These are phyloP conservation scores for Cyclotella atomus DNA, from an alignment of 108 stramenopile genomes.

Conservation along the genomic window DNA sequence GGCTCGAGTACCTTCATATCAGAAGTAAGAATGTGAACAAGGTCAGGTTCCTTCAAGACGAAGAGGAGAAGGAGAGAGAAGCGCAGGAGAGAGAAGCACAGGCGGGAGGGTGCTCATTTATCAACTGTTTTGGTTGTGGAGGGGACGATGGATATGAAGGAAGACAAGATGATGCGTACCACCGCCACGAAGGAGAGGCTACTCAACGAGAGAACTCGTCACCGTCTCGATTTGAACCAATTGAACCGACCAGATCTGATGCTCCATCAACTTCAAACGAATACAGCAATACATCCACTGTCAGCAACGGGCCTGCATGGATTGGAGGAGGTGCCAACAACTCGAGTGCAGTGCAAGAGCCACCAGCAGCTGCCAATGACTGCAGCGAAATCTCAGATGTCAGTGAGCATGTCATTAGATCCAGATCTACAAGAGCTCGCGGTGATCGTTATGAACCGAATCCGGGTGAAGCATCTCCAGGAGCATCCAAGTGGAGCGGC, in stretches of 20 bases:
- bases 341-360: not conserved
- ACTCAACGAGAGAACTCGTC: not conserved
- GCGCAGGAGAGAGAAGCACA: not conserved
- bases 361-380: not conserved
- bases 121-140: slow-evolving; percentile 20
- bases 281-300: not conserved
- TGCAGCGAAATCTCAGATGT: slow-evolving; percentile 14
- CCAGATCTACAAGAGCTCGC: not conserved
- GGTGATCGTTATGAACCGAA: not conserved
- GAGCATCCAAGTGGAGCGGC: not conserved
- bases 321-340: slow-evolving; percentile 3
- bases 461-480: not conserved
- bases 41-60: not conserved
- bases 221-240: not conserved
- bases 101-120: slow-evolving; percentile 1
- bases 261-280: not conserved
- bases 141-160: slow-evolving; percentile 7
- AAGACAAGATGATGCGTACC: not conserved
- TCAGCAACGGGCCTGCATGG: slow-evolving; percentile 11
- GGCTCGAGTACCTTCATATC: slow-evolving; percentile 22
- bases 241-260: not conserved
- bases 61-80: not conserved
- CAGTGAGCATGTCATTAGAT: slow-evolving; percentile 1
- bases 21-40: not conserved
- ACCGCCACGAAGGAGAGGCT: not conserved